Percentiles rank a stretch among this genome's conserved stretches.
Conservation (phyloP, 768 basidiomycete species). For the Pisolithus tinctorius region DNA sequence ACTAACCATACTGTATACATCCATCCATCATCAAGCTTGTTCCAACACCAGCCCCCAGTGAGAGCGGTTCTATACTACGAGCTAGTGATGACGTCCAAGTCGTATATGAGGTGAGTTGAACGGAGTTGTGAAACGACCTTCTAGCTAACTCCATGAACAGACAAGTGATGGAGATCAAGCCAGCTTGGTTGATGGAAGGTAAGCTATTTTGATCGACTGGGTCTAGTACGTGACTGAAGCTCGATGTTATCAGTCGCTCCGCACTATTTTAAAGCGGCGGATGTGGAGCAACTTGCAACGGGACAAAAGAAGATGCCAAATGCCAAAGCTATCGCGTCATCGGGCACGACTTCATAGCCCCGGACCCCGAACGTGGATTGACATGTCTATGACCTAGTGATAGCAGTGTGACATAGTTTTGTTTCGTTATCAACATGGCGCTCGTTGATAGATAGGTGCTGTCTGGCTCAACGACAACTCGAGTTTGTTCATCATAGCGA, state of each 20-base stretch:
- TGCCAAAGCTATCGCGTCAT: constrained; percentile 49
- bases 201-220: constrained; percentile 12
- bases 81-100: constrained; percentile 95
- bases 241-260: constrained; percentile 63
- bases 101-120: constrained; percentile 71
- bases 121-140: neutral
- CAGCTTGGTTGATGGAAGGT: constrained; percentile 90
- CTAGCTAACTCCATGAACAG: constrained; percentile 27
- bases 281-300: constrained; percentile 69
- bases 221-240: neutral
- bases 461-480: too few relatives aligned
- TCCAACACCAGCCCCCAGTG: constrained; percentile 92
- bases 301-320: constrained; percentile 97
- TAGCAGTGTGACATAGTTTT: neutral
- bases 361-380: neutral
- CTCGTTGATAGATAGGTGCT: neutral
- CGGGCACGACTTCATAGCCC: constrained; percentile 11
- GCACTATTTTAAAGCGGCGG: constrained; percentile 89
- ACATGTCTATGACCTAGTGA: neutral
- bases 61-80: constrained; percentile 92
- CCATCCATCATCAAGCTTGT: constrained; percentile 91
- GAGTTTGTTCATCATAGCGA: too few relatives aligned
- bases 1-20: constrained; percentile 95
- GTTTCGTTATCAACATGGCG: neutral
- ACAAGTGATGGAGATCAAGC: constrained; percentile 98